Evolutionary conservation across 1,284 basidiomycete genomes (phyloP), one percentile per base, ranked within the genome.

Genomic region (Phenoliferia sp.): DNA sequence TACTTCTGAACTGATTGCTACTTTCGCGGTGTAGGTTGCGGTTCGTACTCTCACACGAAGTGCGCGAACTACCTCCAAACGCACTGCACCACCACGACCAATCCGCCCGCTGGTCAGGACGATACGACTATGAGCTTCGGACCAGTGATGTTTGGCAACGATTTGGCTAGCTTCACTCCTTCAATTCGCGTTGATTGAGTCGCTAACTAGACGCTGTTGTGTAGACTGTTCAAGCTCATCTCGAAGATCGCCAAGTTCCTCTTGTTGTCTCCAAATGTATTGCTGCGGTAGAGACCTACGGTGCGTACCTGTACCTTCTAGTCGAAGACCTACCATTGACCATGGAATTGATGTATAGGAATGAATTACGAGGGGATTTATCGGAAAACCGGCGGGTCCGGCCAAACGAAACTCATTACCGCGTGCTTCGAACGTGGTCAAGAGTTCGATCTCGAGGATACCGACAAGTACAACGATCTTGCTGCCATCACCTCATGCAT

Each of bases 211-310:
- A 33, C 17, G 16, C 15, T 35, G 6, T 56, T 26, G 1, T 31
- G 9, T 50, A 69, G 66, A 65, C 59, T 33, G 61, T 63, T 2
- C 75, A 77, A 62, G 72, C 67, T 6, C 60, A 62, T 29, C 58
- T 73, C 12, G 79, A 79, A 36, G 71, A 69, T 12, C 44, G 65
- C 7, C 83, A 85, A 35, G 86, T 97, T 2, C 96, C 96, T 15
- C 81, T 91, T 48, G 88, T 99, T 66, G 94, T 99, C 16, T 90
- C 92, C 75, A 97, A 97, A 78, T 98, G 94, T 76, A 94, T 98
- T 74, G 85, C 87, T 55, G 93, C 94, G 1, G 94, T 98, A 39
- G 94, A 98, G 76, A 80, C 83, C 7, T 82, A 87, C 68, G 94
- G 92, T 92, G 76, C 71, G 87, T 82, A 44, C 39, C 61, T n/a